These are phyloP conservation scores for Amanita exitialis DNA, from an alignment of 768 basidiomycete species.

Conservation along the genomic window DNA sequence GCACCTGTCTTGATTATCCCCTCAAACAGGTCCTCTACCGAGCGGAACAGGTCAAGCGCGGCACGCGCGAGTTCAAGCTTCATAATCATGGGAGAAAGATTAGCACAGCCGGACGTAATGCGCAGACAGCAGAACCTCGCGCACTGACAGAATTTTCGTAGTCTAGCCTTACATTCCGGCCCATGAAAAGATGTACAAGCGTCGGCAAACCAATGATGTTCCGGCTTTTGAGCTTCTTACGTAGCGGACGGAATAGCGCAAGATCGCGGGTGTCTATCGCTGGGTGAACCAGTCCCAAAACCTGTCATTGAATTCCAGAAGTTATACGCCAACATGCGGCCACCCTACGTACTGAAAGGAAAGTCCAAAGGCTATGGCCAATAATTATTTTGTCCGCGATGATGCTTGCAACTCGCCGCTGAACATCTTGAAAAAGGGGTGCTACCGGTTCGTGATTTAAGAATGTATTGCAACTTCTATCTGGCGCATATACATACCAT, in stretches of 20 bases:
- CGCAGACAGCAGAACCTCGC: slow-evolving; percentile 4
- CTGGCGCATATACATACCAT: slow-evolving; percentile 21
- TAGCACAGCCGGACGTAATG: slow-evolving; percentile 6
- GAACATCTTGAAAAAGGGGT: slow-evolving; percentile 39
- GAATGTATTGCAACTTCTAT: neutral
- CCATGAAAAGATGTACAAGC: slow-evolving; percentile 37
- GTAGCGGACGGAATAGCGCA: slow-evolving; percentile 41
- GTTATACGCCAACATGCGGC: neutral
- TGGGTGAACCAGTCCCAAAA: slow-evolving; percentile 40
- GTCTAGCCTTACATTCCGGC: slow-evolving; percentile 28
- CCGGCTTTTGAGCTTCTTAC: slow-evolving; percentile 28
- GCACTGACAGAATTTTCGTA: slow-evolving; percentile 38
- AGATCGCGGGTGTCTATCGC: slow-evolving; percentile 44
- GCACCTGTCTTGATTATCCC: slow-evolving; percentile 27
- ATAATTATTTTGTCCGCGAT: slow-evolving; percentile 39
- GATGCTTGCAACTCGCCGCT: slow-evolving; percentile 29
- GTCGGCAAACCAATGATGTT: slow-evolving; percentile 26
- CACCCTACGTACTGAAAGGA: slow-evolving; percentile 33
- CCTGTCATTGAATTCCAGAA: slow-evolving; percentile 19
- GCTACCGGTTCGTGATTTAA: slow-evolving; percentile 19
- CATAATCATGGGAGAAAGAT: slow-evolving; percentile 7
- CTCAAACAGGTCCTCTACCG: slow-evolving; percentile 40
- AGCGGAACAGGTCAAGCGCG: slow-evolving; percentile 42
- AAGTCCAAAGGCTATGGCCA: slow-evolving; percentile 46
- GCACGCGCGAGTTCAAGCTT: slow-evolving; percentile 42